Evolutionary conservation across 2,329 filamentous ascomycete species (phyloP).

Genomic region (Diplodia scrobiculata): DNA sequence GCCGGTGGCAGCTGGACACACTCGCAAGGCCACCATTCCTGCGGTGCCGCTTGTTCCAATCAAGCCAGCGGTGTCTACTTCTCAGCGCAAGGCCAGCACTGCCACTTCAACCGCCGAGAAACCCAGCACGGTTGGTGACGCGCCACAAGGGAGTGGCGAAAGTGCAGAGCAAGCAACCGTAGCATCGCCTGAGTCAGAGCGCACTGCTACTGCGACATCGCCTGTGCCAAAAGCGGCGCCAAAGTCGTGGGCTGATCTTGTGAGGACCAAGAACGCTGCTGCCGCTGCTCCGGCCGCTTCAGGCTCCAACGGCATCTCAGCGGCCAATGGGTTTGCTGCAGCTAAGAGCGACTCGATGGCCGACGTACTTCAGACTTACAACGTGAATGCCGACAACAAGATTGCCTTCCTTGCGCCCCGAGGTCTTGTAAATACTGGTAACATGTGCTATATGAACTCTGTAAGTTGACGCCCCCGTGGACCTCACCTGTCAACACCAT

Average conservation of each 20-base stretch:
- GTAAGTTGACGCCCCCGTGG: constrained; percentile 58
- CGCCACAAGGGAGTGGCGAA: constrained; percentile 6
- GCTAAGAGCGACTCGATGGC: constrained; percentile 65
- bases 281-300: constrained; percentile 31
- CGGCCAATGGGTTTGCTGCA: constrained; percentile 48
- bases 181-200: constrained; percentile 35
- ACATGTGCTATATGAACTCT: constrained; percentile 99
- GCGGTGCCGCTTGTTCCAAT: constrained; percentile 58
- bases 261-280: constrained; percentile 56
- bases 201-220: constrained; percentile 44
- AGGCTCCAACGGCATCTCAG: constrained; percentile 37
- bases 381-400: constrained; percentile 65
- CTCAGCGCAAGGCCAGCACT: constrained; percentile 32
- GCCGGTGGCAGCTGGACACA: constrained; percentile 42
- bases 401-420: constrained; percentile 86
- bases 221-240: constrained; percentile 53
- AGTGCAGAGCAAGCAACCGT: constrained; percentile 32
- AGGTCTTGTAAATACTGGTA: constrained; percentile 93
- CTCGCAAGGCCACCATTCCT: constrained; percentile 49
- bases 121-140: constrained; percentile 33
- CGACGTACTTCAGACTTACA: constrained; percentile 75
- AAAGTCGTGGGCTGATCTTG: constrained; percentile 69
- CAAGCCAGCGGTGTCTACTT: constrained; percentile 44
- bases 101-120: constrained; percentile 43
- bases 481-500: neutral